Percentiles rank a stretch among this genome's conserved stretches.
These are phyloP conservation scores for Dendrobium nobile DNA, from an alignment of 106 monocot genomes.

Conservation along the genomic window DNA sequence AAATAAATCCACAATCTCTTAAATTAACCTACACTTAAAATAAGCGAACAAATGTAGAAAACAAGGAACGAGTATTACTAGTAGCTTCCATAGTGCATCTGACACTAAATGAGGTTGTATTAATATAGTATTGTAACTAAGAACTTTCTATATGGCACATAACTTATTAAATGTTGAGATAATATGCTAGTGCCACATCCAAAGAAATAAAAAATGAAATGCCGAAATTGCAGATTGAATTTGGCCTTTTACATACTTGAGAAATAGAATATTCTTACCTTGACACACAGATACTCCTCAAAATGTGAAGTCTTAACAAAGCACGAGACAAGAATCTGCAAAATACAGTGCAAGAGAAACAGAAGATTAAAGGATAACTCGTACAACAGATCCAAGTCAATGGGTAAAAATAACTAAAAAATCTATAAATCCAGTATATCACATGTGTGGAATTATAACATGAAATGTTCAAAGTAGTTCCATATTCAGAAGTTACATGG, in stretches of 20 bases:
- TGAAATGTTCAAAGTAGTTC: background rate
- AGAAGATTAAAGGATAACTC: conserved; percentile 5
- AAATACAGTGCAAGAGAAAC: conserved; percentile 7
- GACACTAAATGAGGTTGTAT: too few relatives aligned
- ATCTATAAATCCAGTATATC: background rate
- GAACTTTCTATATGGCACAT: too few relatives aligned
- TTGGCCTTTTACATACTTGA: background rate
- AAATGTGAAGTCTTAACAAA: conserved; percentile 96
- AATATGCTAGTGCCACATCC: too few relatives aligned
- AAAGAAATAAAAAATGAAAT: too few relatives aligned
- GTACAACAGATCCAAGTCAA: background rate
- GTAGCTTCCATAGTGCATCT: too few relatives aligned
- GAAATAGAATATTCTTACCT: conserved; percentile 36
- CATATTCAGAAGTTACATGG: background rate
- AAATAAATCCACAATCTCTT: too few relatives aligned
- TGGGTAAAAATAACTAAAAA: background rate
- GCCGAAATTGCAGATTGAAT: conserved; percentile 1
- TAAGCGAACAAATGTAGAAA: too few relatives aligned
- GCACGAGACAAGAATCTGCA: conserved; percentile 91
- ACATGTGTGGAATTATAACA: background rate
- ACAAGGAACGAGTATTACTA: too few relatives aligned
- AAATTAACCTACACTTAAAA: too few relatives aligned
- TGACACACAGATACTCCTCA: conserved; percentile 91
- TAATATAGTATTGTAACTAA: too few relatives aligned
- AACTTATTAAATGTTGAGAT: too few relatives aligned